A percentile compares a stretch with the other conserved stretches of the same genome.
Evolutionary conservation across 345 rosid species (phyloP).

Genomic region (Chamaenerion angustifolium): DNA sequence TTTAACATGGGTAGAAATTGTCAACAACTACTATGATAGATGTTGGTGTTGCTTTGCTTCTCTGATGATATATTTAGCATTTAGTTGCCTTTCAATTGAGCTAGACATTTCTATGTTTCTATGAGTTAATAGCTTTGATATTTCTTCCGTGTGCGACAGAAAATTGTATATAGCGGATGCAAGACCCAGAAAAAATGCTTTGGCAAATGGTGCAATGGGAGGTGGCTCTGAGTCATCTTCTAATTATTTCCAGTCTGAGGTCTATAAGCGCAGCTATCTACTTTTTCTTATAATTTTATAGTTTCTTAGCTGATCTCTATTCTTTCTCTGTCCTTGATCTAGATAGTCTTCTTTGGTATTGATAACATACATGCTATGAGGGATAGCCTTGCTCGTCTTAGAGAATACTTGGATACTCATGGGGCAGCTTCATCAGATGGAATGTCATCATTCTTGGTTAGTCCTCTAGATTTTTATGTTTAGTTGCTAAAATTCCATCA

Average conservation of each 20-base stretch:
- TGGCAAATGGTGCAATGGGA: conserved; percentile 99
- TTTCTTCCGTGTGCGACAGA: conserved; percentile 20
- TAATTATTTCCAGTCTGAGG: conserved; percentile 92
- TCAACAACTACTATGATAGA: neutral
- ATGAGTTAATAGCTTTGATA: neutral
- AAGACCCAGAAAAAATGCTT: conserved; percentile 94
- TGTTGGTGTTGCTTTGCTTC: neutral
- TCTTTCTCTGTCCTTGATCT: conserved; percentile 8
- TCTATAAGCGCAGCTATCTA: conserved; percentile 12
- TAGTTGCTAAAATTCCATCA: neutral
- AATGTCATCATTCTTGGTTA: conserved; percentile 85
- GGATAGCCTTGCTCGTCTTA: conserved; percentile 89
- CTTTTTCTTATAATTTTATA: neutral
- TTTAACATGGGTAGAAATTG: neutral
- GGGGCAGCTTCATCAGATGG: conserved; percentile 96
- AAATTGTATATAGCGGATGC: conserved; percentile 97
- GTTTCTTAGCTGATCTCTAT: neutral
- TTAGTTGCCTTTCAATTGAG: neutral
- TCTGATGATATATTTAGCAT: neutral
- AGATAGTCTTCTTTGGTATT: conserved; percentile 95
- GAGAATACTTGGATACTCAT: conserved; percentile 92
- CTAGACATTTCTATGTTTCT: neutral
- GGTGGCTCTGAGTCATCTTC: conserved; percentile 99
- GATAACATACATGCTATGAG: conserved; percentile 99
- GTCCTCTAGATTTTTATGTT: conserved; percentile 12